Evolutionary conservation across 208 protist genomes (phyloP).

Genomic region (Acanthamoeba sp.): DNA sequence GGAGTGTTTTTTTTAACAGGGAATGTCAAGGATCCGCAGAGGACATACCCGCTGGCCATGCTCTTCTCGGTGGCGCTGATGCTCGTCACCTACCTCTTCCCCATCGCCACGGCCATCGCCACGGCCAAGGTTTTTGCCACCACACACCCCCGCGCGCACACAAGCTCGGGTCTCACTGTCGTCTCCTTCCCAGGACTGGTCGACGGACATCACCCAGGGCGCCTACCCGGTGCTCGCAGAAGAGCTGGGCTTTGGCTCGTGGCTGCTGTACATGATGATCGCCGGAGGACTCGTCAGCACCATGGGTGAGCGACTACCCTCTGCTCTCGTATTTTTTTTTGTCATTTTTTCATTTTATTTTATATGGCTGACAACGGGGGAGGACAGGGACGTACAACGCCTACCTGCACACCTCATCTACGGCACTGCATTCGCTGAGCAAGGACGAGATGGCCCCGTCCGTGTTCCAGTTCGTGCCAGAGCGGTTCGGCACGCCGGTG

Average conservation of each 20-base stretch:
- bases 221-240: conserved; percentile 44
- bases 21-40: conserved; percentile 52
- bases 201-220: conserved; percentile 43
- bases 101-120: conserved; percentile 49
- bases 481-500: neutral
- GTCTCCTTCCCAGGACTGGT: neutral
- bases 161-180: neutral
- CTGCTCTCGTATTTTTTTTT: neutral
- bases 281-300: conserved; percentile 8
- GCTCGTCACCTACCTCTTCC: conserved; percentile 65
- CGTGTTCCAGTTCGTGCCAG: conserved; percentile 29
- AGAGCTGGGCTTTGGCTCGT: conserved; percentile 42
- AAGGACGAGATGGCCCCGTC: conserved; percentile 51
- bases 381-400: conserved; percentile 48
- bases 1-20: no score
- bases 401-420: conserved; percentile 65
- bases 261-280: conserved; percentile 55
- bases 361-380: no score
- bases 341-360: no score
- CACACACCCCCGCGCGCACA: neutral
- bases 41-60: conserved; percentile 56
- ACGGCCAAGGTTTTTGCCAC: neutral
- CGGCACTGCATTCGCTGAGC: conserved; percentile 55
- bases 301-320: conserved; percentile 15
- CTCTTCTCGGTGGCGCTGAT: conserved; percentile 23